Base-by-base conservation (phyloP, 768 basidiomycete genomes). In the Cyathus striatus region DNA sequence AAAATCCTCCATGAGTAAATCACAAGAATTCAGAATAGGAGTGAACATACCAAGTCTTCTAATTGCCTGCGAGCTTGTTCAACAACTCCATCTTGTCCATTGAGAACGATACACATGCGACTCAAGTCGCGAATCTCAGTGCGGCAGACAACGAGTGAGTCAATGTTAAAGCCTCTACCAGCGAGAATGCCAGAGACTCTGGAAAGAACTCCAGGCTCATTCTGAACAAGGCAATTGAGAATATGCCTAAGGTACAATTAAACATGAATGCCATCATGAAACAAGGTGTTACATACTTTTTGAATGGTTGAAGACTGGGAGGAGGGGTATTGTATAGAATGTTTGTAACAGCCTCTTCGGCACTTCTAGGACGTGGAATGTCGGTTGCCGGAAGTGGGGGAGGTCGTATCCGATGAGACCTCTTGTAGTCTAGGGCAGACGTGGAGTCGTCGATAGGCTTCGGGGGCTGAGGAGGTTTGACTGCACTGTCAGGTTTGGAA, bases 131-230 rank as follows among this genome's bases (percentile, higher is more conserved):
- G 83, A 49, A 98, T 91, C 66, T 98, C 96, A 26, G 96, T 99
- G 41, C 89, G 80, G 66, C 96, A 99, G 20, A 99, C 96, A 55
- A 99, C 96, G 49, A 99, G 73, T 4, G 95, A 97, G 66, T 99
- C 95, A 62, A 95, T 90, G 72, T 99, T 99, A 75, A 99, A 96
- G 3, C 96, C 96, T 50, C 96, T 76, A 32, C 90, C 96, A 16
- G 96, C 96, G 18, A 99, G 77, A 56, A 95, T 97, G 42, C 96
- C 96, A 5, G 95, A 95, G 3, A 99, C 93, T 53, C 96, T 86
- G 22, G 95, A 96, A 10, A 99, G 78, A n/a, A 99, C 96, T 56
- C 96, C 96, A 2, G 96, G 96, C 67, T 99, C 96, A 61, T 99
- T 97, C 65, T 99, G 96, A 3, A 98, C 96, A 47, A 99, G 81